These are phyloP conservation scores for Phytophthora crassamura DNA, from an alignment of 352 stramenopile genomes.

Conservation along the genomic window DNA sequence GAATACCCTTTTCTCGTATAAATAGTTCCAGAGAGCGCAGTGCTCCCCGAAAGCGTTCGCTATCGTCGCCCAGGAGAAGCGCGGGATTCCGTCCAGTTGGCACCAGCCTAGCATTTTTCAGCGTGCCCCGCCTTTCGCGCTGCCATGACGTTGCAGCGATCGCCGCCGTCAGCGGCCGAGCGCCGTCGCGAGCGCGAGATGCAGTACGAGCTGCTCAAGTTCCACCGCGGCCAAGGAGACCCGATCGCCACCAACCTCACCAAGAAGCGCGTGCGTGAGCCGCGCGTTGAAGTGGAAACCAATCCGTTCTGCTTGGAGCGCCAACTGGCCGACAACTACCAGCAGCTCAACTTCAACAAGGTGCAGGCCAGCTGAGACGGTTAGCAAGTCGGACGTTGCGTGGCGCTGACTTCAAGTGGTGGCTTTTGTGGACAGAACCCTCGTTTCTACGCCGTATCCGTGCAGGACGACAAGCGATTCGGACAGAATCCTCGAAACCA, in stretches of 20 bases:
- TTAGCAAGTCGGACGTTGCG: constrained; percentile 9
- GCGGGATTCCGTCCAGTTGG: constrained; percentile 19
- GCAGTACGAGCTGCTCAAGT: constrained; percentile 73
- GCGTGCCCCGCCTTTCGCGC: constrained; percentile 8
- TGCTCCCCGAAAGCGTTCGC: neutral
- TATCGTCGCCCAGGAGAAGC: neutral
- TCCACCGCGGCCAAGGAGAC: constrained; percentile 57
- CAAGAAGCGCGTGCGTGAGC: constrained; percentile 73
- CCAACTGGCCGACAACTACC: constrained; percentile 78
- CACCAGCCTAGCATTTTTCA: constrained; percentile 11
- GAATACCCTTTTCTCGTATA: constrained; percentile 13
- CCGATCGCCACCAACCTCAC: constrained; percentile 59
- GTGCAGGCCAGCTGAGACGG: constrained; percentile 30
- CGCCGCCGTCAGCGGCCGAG: constrained; percentile 22
- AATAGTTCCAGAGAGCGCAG: constrained; percentile 23
- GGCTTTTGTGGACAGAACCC: constrained; percentile 56
- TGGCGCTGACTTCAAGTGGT: constrained; percentile 17
- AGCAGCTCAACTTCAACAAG: constrained; percentile 84
- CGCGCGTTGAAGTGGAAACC: constrained; percentile 56
- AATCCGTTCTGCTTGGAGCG: constrained; percentile 82
- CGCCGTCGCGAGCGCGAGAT: constrained; percentile 68
- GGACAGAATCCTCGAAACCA: constrained; percentile 77
- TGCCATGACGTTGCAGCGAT: constrained; percentile 25
- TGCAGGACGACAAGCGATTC: constrained; percentile 50
- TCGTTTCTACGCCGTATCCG: constrained; percentile 67